Evolutionary conservation across 2,329 filamentous ascomycete genomes (phyloP), one percentile per base, ranked within the genome.

Genomic region (Didymella arachidicola): DNA sequence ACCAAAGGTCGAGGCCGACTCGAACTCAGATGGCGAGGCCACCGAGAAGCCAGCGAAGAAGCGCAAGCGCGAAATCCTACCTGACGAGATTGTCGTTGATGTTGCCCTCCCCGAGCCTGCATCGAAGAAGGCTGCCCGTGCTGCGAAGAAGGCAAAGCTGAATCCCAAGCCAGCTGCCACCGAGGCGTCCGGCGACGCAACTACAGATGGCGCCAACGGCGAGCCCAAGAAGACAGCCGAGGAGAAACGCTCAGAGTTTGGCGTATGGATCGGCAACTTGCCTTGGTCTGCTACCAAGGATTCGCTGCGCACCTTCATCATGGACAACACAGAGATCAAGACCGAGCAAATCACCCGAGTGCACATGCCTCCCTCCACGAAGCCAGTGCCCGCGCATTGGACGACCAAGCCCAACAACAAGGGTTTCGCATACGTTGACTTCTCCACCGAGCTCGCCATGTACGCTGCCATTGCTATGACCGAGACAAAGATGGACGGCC

Each of bases 401-500:
- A 81, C 80, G 64, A 78, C 77, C 32, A 86, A 83, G 68, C 78
- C 84, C 22, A 82, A 88, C 69, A 99, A 98, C 81, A 94, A 90
- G 78, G 96, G 95, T 16, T 99, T 97, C 74, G 95, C 95, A 53
- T 99, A 99, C 73, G 88, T 99, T 64, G 96, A 99, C 76, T 97
- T 99, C 73, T 81, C 87, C 44, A 89, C 85, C 25, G 72, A 82
- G 19, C 84, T 89, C 39, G 85, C 88, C 42, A 85, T 93, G 71
- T 81, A 92, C 32, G 86, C 89, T n/a, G 93, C 93, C 45, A 84
- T 97, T 63, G 89, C 87, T 2, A 82, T 97, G 39, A 96, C 91
- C n/a, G 95, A 99, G 78, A 90, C 88, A 41, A 85, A 93, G 51
- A 81, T 96, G 50, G 80, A 83, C 41, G 89, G 91, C 18, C 88